Evolutionary conservation across 768 basidiomycete genomes (phyloP).

Genomic region (Calocybe gangraenosa): DNA sequence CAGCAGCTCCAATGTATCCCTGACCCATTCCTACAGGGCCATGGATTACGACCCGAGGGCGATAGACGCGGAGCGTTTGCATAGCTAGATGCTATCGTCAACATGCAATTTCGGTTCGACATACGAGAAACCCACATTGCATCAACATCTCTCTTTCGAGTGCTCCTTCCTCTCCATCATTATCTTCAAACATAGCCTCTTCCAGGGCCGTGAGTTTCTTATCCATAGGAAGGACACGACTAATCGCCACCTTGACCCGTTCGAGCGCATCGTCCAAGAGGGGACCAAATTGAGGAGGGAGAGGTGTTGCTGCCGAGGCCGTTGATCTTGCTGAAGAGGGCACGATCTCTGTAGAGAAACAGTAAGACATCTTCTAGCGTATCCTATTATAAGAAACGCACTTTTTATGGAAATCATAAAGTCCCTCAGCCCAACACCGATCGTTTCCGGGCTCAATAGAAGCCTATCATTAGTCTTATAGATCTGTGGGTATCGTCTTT

Average conservation of each 20-base stretch:
- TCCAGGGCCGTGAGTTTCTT: constrained; percentile 85
- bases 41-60: constrained; percentile 82
- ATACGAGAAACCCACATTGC: constrained; percentile 54
- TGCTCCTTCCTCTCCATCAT: constrained; percentile 68
- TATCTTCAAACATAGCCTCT: constrained; percentile 92
- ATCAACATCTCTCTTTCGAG: constrained; percentile 85
- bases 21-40: constrained; percentile 90
- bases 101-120: neutral
- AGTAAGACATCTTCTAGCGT: neutral
- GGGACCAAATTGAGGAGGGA: constrained; percentile 82
- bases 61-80: constrained; percentile 86
- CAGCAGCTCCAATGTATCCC: constrained; percentile 82
- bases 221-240: constrained; percentile 70
- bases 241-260: constrained; percentile 67
- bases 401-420: constrained; percentile 98
- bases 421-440: constrained; percentile 80
- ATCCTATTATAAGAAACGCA: constrained; percentile 31
- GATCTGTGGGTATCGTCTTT: constrained; percentile 94
- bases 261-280: constrained; percentile 68
- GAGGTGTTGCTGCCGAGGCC: constrained; percentile 76
- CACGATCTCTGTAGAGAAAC: constrained; percentile 63
- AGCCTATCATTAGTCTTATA: constrained; percentile 89
- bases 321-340: constrained; percentile 94
- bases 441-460: constrained; percentile 79
- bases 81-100: constrained; percentile 46